Evolutionary conservation across 2,329 filamentous ascomycete genomes (phyloP).

Genomic region (Cordyceps cicadae): DNA sequence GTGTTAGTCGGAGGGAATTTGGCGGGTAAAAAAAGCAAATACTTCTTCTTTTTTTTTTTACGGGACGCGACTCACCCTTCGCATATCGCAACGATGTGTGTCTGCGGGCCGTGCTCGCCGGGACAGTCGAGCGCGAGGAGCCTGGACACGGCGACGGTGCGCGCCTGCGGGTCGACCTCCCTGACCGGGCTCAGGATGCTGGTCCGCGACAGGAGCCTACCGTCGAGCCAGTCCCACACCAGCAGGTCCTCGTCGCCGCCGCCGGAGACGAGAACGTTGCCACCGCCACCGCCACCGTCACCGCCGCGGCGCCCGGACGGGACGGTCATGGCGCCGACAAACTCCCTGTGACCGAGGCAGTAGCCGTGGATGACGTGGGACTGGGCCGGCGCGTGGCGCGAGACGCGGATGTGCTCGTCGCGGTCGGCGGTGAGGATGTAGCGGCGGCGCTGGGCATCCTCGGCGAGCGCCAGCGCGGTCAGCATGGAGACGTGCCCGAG

Average conservation of each 20-base stretch:
- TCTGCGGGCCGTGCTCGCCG: constrained; percentile 20
- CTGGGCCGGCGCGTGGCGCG: constrained; percentile 62
- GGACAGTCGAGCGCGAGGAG: constrained; percentile 30
- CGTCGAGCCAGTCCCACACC: constrained; percentile 71
- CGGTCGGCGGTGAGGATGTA: constrained; percentile 51
- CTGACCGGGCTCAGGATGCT: constrained; percentile 40
- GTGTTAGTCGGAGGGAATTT: not conserved
- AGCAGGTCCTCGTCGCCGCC: constrained; percentile 75
- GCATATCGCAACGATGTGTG: constrained; percentile 32
- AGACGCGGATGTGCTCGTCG: constrained; percentile 76
- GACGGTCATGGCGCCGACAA: constrained; percentile 69
- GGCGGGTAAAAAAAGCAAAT: too few species aligned
- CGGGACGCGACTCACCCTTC: constrained; percentile 42
- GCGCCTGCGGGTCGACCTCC: constrained; percentile 26
- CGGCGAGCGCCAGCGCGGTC: constrained; percentile 59
- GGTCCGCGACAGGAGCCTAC: constrained; percentile 44
- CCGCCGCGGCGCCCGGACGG: too few species aligned
- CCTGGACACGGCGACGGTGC: constrained; percentile 40
- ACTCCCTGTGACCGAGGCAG: constrained; percentile 81
- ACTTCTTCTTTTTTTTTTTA: too few species aligned
- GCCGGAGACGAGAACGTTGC: constrained; percentile 81
- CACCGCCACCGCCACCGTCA: too few species aligned
- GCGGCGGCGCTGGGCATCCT: constrained; percentile 27
- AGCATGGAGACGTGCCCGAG: constrained; percentile 95
- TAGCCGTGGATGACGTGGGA: constrained; percentile 81